Percentiles rank a stretch among this genome's conserved stretches.
Conservation (phyloP, 2,329 filamentous ascomycete genomes). For the Fusarium illudens region DNA sequence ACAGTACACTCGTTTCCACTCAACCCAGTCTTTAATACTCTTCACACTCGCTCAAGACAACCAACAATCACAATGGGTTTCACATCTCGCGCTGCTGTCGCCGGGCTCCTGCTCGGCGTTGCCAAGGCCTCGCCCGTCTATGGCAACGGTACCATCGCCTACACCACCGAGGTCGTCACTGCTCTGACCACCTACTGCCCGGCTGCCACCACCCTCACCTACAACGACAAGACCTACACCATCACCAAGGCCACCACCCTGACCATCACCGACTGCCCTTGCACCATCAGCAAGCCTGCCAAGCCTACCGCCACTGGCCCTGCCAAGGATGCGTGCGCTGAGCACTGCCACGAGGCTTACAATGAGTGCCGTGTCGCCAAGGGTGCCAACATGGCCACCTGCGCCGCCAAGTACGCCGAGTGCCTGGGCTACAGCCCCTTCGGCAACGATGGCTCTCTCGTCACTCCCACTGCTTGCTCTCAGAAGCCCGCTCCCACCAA, state of each 20-base stretch:
- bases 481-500: background rate
- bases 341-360: constrained; percentile 16
- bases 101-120: constrained; percentile 25
- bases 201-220: constrained; percentile 64
- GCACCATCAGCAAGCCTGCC: constrained; percentile 63
- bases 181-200: constrained; percentile 75
- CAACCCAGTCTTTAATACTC: background rate
- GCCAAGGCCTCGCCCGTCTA: constrained; percentile 31
- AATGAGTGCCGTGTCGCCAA: constrained; percentile 22
- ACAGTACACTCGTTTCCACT: background rate
- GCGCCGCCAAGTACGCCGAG: constrained; percentile 30
- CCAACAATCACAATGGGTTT: constrained; percentile 34
- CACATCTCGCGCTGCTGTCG: constrained; percentile 31
- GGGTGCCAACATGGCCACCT: constrained; percentile 30
- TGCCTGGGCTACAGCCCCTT: constrained; percentile 39
- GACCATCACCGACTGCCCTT: constrained; percentile 72
- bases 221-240: constrained; percentile 69
- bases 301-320: constrained; percentile 18
- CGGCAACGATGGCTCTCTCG: constrained; percentile 12
- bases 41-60: background rate
- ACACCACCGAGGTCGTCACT: constrained; percentile 70
- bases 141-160: constrained; percentile 49
- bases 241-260: constrained; percentile 70
- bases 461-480: constrained; percentile 31
- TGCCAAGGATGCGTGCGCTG: constrained; percentile 31